Evolutionary conservation across 306 rosid genomes (phyloP).

Genomic region (Delonix regia): DNA sequence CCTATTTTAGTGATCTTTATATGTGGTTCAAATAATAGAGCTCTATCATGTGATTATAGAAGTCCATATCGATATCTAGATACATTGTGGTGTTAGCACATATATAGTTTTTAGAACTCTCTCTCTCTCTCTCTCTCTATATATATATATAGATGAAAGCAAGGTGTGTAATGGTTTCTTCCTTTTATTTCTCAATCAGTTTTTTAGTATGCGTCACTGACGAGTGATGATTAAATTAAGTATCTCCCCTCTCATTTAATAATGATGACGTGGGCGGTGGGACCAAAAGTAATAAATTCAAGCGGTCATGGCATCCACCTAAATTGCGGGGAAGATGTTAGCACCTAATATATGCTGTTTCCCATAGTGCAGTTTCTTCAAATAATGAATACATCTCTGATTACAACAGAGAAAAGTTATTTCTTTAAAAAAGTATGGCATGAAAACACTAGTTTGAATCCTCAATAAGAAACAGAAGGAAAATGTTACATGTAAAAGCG

Average conservation of each 20-base stretch:
- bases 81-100: constrained; percentile 11
- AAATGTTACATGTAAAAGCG: constrained; percentile 25
- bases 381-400: background rate
- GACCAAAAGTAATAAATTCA: background rate
- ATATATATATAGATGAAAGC: constrained; percentile 10
- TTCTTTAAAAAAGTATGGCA: no score
- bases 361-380: background rate
- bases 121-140: background rate
- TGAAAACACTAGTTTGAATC: background rate
- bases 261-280: background rate
- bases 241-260: background rate
- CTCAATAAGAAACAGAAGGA: background rate
- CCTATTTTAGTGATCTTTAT: constrained; percentile 1
- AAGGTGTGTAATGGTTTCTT: constrained; percentile 12
- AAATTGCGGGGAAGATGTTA: background rate
- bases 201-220: background rate
- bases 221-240: background rate
- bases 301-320: background rate
- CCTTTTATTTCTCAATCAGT: background rate
- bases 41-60: constrained; percentile 46
- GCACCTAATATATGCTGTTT: background rate
- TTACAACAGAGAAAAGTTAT: no score
- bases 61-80: constrained; percentile 30
- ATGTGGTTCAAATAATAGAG: constrained; percentile 39
- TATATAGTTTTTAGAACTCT: background rate